Evolutionary conservation across 768 basidiomycete genomes (phyloP), one percentile per base, ranked within the genome.

Genomic region (Tubosaeta brunneosetosa): DNA sequence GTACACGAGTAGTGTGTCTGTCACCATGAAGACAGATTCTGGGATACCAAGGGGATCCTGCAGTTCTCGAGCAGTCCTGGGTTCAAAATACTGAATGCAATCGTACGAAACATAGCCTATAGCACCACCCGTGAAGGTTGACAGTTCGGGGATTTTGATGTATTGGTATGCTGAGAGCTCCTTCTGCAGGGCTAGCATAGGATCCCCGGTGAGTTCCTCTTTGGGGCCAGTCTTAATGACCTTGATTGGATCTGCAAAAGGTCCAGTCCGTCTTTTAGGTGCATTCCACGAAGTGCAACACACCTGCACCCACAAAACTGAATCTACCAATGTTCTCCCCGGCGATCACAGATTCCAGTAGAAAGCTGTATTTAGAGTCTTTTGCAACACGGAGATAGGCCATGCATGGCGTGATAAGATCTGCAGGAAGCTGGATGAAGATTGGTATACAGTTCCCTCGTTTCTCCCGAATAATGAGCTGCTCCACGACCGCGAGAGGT

Each of bases 71-170:
- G 83, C 83, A 7, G 93, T 94, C 73, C 88, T 92, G 48, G 97
- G 94, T 68, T 99, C 97, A 63, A 99, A 99, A 69, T 97, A 85
- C 51, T 89, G 91, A 51, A 99, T 84, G 69, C 92, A 93, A 68
- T 99, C 97, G 73, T 94, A 99, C 12, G 92, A 83, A 55, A 99
- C 92, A 68, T 97, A 98, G 49, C 97, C 97, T 64, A 98, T 91
- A 1, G 94, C 95, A 42, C 97, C 97, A 43, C 97, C 97, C 42
- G 94, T 95, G 67, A 98, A 97, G 0, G 94, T 94, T 2, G 91
- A 86, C 33, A 95, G 78, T 68, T 94, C 89, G 5, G 93, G 93
- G 25, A 97, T 83, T 67, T 88, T 88, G 70, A 97, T 81, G 66
- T 94, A 97, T 68, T 87, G 79, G 74, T 98, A 91, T 49, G 86